Evolutionary conservation across 192 early-diverging fungal species (phyloP), one percentile per base, ranked within the genome.

Genomic region (Chytriomyces sp.): DNA sequence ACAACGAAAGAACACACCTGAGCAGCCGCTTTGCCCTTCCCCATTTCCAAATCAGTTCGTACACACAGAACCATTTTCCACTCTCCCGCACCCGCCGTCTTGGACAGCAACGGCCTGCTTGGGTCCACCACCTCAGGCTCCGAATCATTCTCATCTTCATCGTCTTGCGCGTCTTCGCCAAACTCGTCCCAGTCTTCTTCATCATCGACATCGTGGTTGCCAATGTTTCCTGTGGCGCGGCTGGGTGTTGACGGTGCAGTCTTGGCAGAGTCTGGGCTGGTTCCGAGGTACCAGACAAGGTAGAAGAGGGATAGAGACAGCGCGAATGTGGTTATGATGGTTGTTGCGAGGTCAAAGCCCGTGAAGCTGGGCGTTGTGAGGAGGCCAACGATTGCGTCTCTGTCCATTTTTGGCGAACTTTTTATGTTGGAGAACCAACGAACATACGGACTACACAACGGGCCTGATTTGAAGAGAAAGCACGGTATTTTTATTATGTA

Each of bases 11-110:
- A 75, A 24, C 61, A 16, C 50, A 86, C 84, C 82, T 97, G 96
- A 11, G 96, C 95, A 0, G 95, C 95, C 20, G 93, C 89, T 78
- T 98, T 98, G 44, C 97, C 97, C 79, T 97, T 97, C 23, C 86
- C 88, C 97, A 98, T 98, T 45, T 90, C 92, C 35, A 98, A 83
- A 79, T 98, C 97, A 1, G 89, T 93, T 26, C 96, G 90, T 7
- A 98, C 86, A 5, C 96, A 82, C 10, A 97, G 88, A 18, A 94
- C 92, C 91, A 84, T 82, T 70, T 85, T 84, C 67, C 77, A 80
- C n/a, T 77, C 61, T 18, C 64, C 66, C 2, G 11, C 18, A 44
- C 60, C 44, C 24, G 43, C 10, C 7, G 45, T 53, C 26, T 35
- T 68, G 10, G 43, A 48, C 24, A 43, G 69, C 26, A 69, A 44